Evolutionary conservation across 2,329 filamentous ascomycete genomes (phyloP), one percentile per base, ranked within the genome.

Genomic region (Dactylonectria macrodidyma): DNA sequence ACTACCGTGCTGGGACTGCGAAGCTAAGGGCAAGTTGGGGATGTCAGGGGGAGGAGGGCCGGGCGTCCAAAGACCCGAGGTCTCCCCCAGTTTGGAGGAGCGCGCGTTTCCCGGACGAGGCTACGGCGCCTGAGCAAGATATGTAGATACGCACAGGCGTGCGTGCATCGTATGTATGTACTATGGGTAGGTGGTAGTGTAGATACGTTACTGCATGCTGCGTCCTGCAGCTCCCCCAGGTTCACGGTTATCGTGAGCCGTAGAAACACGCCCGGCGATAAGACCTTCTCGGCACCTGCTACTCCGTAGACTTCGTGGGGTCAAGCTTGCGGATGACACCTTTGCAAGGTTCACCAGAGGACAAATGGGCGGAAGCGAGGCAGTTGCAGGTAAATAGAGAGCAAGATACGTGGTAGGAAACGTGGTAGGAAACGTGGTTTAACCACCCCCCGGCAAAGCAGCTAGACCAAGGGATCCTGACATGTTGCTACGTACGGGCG

Each of bases 261-360:
- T 66, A 51, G 38, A 62, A 62, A 51, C 12, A 66, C 64, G 64
- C 59, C 64, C 64, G 52, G 47, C 52, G 64, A 62, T 58, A 59
- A 46, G 54, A 58, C 54, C 30, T 30, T 19, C 47, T 38, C 34
- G 38, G 56, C 41, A 22, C 30, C 52, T 36, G 26, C 26, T 30
- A 19, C 19, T 19, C 19, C 19, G 19, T 19, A 48, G 54, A 34
- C 59, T 61, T 58, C 56, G 51, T 33, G 46, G 47, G 58, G 33
- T 30, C 47, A 41, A 60, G 50, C 44, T 44, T 60, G 52, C 26
- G 33, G 57, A 56, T 60, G 62, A 56, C 57, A 60, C 48, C 51
- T 54, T 52, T 34, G 41, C 34, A 60, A 33, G 44, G 33, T 47
- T 59, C 48, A 36, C 46, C 8, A 8, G 36, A 34, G 26, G 44